Conservation (phyloP, 495 filamentous ascomycete species). For the Massariosphaeria phaeospora region DNA sequence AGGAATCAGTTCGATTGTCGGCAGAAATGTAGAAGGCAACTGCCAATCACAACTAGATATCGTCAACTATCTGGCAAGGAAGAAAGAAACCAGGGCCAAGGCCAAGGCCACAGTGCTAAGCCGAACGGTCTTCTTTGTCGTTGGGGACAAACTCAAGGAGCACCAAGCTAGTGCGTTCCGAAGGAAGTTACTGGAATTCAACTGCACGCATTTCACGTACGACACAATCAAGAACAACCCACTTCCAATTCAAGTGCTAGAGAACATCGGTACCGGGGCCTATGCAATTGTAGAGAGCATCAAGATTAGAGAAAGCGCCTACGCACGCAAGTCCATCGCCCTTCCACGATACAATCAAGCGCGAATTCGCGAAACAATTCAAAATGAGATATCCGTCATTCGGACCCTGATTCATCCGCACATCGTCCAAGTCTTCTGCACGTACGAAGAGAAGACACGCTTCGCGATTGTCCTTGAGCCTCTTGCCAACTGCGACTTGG, state of each 20-base stretch:
- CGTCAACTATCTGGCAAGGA: not conserved
- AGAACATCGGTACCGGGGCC: slow-evolving; percentile 18
- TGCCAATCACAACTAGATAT: slow-evolving; percentile 6
- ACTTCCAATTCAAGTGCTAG: slow-evolving; percentile 12
- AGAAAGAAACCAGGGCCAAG: not conserved
- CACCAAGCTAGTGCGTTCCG: slow-evolving; percentile 11
- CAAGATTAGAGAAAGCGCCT: slow-evolving; percentile 4
- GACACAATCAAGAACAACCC: not conserved
- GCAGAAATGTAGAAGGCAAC: slow-evolving; percentile 3
- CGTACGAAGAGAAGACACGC: slow-evolving; percentile 25
- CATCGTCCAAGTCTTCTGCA: slow-evolving; percentile 56
- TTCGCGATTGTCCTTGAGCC: slow-evolving; percentile 22
- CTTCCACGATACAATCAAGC: slow-evolving; percentile 20
- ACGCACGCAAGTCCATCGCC: slow-evolving; percentile 21
- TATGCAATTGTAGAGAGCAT: slow-evolving; percentile 25
- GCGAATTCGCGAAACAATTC: slow-evolving; percentile 67
- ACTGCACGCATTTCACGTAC: slow-evolving; percentile 10
- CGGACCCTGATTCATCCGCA: slow-evolving; percentile 91
- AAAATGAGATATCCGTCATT: slow-evolving; percentile 91
- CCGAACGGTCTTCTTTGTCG: slow-evolving; percentile 6
- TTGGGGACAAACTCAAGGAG: slow-evolving; percentile 4
- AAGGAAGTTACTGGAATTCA: not conserved
- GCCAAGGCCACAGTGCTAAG: slow-evolving; percentile 1
- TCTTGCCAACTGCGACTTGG: slow-evolving; percentile 18
- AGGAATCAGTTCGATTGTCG: not conserved